Percentiles rank a stretch among this genome's conserved stretches.
Evolutionary conservation across 2,329 filamentous ascomycete genomes (phyloP).

Genomic region (Achaetomium macrosporum): DNA sequence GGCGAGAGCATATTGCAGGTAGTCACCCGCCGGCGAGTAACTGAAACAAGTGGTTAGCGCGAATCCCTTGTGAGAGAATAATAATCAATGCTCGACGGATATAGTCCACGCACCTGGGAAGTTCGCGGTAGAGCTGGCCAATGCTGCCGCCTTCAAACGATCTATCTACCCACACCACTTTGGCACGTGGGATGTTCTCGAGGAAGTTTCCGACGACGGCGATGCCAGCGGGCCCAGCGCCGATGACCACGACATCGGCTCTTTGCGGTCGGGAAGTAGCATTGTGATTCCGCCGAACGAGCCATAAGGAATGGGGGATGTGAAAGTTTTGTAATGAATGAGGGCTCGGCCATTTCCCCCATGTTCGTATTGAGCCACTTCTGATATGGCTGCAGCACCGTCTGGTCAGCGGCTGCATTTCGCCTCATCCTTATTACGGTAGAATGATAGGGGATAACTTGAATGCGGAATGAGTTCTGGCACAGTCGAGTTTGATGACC

Average conservation of each 20-base stretch:
- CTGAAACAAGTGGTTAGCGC: not conserved
- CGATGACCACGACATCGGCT: slow-evolving; percentile 18
- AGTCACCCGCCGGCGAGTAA: slow-evolving; percentile 18
- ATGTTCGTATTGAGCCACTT: not conserved
- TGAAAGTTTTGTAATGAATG: not conserved
- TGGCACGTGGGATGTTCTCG: slow-evolving; percentile 8
- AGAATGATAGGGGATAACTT: not conserved
- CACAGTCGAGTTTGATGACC: not conserved
- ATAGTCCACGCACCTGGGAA: slow-evolving; percentile 15
- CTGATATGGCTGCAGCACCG: slow-evolving; percentile 3
- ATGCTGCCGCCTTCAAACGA: slow-evolving; percentile 17
- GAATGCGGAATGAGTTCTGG: not conserved
- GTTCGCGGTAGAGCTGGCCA: slow-evolving; percentile 15
- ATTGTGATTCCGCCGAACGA: not conserved
- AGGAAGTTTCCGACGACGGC: slow-evolving; percentile 21
- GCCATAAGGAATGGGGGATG: not conserved
- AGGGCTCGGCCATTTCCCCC: not conserved
- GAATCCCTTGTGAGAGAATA: not conserved
- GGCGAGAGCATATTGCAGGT: slow-evolving; percentile 14
- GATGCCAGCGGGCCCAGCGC: slow-evolving; percentile 21
- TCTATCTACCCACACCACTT: slow-evolving; percentile 20
- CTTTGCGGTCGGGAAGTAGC: not conserved
- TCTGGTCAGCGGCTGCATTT: slow-evolving; percentile 9
- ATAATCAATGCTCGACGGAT: not conserved
- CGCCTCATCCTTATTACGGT: not conserved